These are phyloP conservation scores for Dillenia suffruticosa DNA, from an alignment of 164 flowering plant genomes.

Conservation along the genomic window DNA sequence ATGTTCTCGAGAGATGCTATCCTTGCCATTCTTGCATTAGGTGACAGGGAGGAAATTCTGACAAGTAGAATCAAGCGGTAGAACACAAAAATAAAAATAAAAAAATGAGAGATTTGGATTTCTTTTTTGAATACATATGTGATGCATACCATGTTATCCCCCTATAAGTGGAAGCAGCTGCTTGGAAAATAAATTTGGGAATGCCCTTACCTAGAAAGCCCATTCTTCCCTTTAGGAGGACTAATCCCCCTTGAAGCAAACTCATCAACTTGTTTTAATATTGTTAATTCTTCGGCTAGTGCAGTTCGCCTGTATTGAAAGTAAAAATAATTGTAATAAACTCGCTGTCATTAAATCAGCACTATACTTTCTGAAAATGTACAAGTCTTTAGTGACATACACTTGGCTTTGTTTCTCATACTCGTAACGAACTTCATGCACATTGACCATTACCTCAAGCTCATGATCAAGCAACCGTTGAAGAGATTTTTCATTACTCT, in stretches of 20 bases:
- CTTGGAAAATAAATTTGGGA: neutral
- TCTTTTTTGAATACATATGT: no score
- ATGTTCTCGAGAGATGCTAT: slow-evolving; percentile 90
- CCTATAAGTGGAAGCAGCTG: no score
- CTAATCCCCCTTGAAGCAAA: slow-evolving; percentile 74
- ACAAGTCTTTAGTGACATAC: slow-evolving; percentile 39
- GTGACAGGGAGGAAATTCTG: slow-evolving; percentile 84
- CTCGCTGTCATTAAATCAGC: no score
- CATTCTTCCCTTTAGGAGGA: slow-evolving; percentile 90
- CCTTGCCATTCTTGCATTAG: slow-evolving; percentile 86
- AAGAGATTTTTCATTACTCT: slow-evolving; percentile 86
- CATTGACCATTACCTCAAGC: slow-evolving; percentile 97
- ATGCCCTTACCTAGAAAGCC: slow-evolving; percentile 52
- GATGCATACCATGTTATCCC: no score
- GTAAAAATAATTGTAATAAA: neutral
- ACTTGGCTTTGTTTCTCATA: slow-evolving; percentile 99
- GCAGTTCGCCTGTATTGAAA: slow-evolving; percentile 68
- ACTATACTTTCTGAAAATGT: neutral
- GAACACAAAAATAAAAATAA: neutral
- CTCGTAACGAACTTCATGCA: slow-evolving; percentile 96
- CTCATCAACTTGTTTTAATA: slow-evolving; percentile 76
- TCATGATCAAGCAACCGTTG: slow-evolving; percentile 98
- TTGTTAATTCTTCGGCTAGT: slow-evolving; percentile 82
- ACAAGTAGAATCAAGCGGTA: slow-evolving; percentile 5
- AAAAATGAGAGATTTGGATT: no score